These are phyloP conservation scores for Leccinum broughii DNA, from an alignment of 768 basidiomycete genomes.

Conservation along the genomic window DNA sequence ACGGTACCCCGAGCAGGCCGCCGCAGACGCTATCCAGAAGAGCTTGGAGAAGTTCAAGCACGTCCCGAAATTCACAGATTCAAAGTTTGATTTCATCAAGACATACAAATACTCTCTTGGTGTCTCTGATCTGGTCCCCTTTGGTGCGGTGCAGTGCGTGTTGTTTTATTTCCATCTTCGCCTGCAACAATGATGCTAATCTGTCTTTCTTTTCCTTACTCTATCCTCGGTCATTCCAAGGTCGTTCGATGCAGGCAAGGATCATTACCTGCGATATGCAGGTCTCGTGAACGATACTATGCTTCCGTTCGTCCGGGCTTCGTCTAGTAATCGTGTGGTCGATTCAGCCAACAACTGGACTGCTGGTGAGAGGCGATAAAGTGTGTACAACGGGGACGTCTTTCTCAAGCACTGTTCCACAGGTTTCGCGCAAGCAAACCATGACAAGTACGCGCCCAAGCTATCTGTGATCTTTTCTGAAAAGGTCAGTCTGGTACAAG, in stretches of 20 bases:
- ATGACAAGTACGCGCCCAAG: constrained; percentile 42
- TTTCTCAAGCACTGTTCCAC: background rate
- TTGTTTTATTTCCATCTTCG: constrained; percentile 51
- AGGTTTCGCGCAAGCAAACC: constrained; percentile 51
- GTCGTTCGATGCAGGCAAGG: constrained; percentile 50
- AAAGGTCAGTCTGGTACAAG: constrained; percentile 37
- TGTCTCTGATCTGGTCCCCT: constrained; percentile 56
- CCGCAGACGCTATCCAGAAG: constrained; percentile 39
- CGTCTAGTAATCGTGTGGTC: constrained; percentile 54
- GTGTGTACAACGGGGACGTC: background rate
- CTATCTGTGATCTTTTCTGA: constrained; percentile 59
- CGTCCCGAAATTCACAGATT: constrained; percentile 43
- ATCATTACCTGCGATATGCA: constrained; percentile 52
- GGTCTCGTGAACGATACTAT: constrained; percentile 42
- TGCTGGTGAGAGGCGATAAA: constrained; percentile 40
- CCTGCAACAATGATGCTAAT: constrained; percentile 32
- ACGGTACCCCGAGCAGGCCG: constrained; percentile 61
- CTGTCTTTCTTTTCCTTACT: background rate
- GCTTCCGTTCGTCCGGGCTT: constrained; percentile 52
- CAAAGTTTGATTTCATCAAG: constrained; percentile 50
- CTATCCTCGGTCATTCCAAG: constrained; percentile 24
- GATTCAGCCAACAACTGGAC: constrained; percentile 69
- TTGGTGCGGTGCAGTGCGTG: constrained; percentile 64
- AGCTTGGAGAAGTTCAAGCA: constrained; percentile 56
- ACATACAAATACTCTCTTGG: constrained; percentile 60